phyloP scores from a whole-genome alignment of 2,329 filamentous ascomycete genomes.

The Apiospora rasikravindrae region DNA sequence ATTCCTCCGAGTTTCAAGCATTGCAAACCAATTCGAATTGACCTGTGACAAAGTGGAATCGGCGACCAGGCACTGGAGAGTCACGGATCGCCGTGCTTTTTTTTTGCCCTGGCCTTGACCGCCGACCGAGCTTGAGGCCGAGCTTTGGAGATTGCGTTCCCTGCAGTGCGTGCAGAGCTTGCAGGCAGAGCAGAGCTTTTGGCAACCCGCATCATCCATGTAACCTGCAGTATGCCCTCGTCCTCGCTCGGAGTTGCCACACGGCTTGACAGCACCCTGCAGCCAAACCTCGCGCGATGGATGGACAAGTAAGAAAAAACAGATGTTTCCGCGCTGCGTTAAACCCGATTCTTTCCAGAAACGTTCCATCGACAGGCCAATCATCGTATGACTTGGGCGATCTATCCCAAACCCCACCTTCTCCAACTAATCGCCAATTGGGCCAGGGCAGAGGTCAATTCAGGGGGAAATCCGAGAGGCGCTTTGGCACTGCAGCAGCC shows the following conservation, averaged over 20 bases:
- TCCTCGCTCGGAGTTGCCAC: not conserved
- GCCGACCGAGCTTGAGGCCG: slow-evolving; percentile 10
- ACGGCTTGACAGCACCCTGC: not conserved
- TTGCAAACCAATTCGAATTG: not conserved
- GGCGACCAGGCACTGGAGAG: not conserved
- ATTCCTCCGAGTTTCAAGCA: slow-evolving; percentile 6
- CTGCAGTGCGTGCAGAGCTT: too few relatives aligned
- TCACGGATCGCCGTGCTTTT: slow-evolving; percentile 3
- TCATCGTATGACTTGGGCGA: slow-evolving; percentile 14
- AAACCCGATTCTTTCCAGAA: slow-evolving; percentile 16
- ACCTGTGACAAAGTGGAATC: not conserved
- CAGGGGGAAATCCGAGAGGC: not conserved
- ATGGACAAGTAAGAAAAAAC: slow-evolving; percentile 5
- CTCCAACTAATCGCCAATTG: slow-evolving; percentile 10
- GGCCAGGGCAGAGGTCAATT: slow-evolving; percentile 1
- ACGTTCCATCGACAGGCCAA: slow-evolving; percentile 10
- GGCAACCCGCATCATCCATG: not conserved
- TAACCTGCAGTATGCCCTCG: not conserved
- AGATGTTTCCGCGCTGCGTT: not conserved
- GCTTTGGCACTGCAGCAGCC: not conserved
- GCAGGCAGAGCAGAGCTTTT: not conserved
- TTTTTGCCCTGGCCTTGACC: not conserved
- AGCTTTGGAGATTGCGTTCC: not conserved
- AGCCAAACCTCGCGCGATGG: not conserved
- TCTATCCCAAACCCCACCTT: slow-evolving; percentile 1